phyloP scores from a whole-genome alignment of 225 moss, liverwort and hornwort genomes.

The Pseudoscleropodium purum region DNA sequence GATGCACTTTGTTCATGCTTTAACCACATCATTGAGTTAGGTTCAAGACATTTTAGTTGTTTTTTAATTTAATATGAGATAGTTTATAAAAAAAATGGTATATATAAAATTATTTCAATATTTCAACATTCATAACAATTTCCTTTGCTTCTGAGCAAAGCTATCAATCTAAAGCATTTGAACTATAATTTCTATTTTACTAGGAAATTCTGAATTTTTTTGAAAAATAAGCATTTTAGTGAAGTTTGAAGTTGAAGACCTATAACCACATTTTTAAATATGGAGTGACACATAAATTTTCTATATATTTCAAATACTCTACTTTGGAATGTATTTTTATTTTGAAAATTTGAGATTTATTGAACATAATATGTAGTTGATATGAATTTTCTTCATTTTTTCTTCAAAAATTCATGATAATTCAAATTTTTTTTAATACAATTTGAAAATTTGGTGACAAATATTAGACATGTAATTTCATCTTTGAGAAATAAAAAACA shows the following conservation, averaged over 20 bases:
- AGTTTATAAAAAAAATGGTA: not conserved
- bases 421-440: not conserved
- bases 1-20: not conserved
- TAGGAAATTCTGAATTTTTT: not conserved
- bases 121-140: not conserved
- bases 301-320: accelerated
- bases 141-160: not conserved
- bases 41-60: not conserved
- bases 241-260: not conserved
- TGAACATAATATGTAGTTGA: not conserved
- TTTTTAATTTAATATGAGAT: not conserved
- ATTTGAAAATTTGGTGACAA: not conserved
- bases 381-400: not conserved
- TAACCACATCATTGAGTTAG: not conserved
- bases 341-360: not conserved
- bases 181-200: not conserved
- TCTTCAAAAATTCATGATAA: not conserved
- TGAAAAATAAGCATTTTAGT: not conserved
- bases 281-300: not conserved
- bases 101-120: not conserved
- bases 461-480: not conserved
- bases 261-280: accelerated
- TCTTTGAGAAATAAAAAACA: not conserved
- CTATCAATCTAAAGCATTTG: not conserved
- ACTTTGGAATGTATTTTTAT: not conserved